Conservation (phyloP, 2,329 filamentous ascomycete species). For the Cercospora sojina region DNA sequence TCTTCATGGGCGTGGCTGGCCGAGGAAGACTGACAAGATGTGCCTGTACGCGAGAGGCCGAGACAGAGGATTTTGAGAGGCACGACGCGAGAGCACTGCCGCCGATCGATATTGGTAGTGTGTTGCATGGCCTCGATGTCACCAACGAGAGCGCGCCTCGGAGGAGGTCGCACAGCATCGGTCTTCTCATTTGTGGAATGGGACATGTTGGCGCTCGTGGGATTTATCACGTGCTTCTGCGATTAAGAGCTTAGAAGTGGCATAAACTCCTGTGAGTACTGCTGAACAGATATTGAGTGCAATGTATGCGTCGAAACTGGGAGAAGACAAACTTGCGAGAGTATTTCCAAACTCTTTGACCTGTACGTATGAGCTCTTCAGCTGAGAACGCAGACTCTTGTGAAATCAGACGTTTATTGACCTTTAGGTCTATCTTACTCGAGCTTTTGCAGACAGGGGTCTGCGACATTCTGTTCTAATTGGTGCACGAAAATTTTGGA, state of each 20-base stretch:
- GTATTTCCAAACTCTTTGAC: not conserved
- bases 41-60: constrained; percentile 65
- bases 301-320: not conserved
- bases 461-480: no score
- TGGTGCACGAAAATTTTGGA: no score
- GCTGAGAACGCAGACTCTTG: not conserved
- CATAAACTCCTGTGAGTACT: no score
- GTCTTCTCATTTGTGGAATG: not conserved
- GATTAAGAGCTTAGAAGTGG: not conserved
- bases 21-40: constrained; percentile 47
- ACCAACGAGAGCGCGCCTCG: constrained; percentile 10
- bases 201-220: not conserved
- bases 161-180: not conserved
- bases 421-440: no score
- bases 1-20: no score
- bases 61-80: constrained; percentile 68
- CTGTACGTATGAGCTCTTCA: not conserved
- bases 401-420: not conserved
- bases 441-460: no score
- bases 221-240: not conserved
- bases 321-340: not conserved
- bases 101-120: constrained; percentile 19
- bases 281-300: not conserved
- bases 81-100: constrained; percentile 17
- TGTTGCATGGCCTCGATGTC: constrained; percentile 12